These are phyloP conservation scores for Leccinum pallidistipes DNA, from an alignment of 1,284 basidiomycete species.

Conservation along the genomic window DNA sequence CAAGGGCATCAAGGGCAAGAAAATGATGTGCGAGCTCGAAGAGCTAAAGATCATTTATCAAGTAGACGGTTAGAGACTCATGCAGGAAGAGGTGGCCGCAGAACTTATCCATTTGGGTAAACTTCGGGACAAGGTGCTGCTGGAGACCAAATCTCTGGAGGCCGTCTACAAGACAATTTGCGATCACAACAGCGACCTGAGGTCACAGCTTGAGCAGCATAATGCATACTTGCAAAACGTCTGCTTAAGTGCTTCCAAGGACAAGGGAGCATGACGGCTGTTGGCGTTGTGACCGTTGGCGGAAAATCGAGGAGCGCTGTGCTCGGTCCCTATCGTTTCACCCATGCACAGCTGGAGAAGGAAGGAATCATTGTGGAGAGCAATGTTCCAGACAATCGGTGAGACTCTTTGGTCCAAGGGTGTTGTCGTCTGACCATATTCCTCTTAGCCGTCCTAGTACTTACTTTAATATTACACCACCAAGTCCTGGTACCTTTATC, in stretches of 20 bases:
- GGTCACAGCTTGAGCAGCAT: slow-evolving; percentile 97
- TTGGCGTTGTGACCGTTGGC: slow-evolving; percentile 94
- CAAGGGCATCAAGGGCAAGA: slow-evolving; percentile 98
- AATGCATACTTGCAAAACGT: slow-evolving; percentile 99
- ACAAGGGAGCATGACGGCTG: slow-evolving; percentile 80
- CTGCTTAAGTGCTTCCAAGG: slow-evolving; percentile 84
- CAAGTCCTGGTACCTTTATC: slow-evolving; percentile 95
- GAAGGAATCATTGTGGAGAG: slow-evolving; percentile 99
- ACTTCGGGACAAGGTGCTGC: slow-evolving; percentile 91
- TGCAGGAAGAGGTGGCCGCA: slow-evolving; percentile 95
- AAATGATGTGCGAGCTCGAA: slow-evolving; percentile 96
- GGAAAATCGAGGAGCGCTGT: slow-evolving; percentile 89
- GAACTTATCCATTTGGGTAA: slow-evolving; percentile 97
- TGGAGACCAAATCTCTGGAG: slow-evolving; percentile 92
- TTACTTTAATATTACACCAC: slow-evolving; percentile 98
- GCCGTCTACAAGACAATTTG: slow-evolving; percentile 98
- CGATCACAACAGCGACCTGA: slow-evolving; percentile 98
- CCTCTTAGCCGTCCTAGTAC: slow-evolving; percentile 87
- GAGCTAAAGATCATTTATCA: slow-evolving; percentile 86
- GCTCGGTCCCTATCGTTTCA: slow-evolving; percentile 95
- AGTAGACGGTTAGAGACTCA: slow-evolving; percentile 84
- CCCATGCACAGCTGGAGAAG: slow-evolving; percentile 97
- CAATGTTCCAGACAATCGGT: slow-evolving; percentile 98
- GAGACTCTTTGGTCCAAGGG: slow-evolving; percentile 32
- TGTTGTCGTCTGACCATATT: slow-evolving; percentile 4